Evolutionary conservation across 1,139 yeast species (phyloP), one percentile per base, ranked within the genome.

Genomic region (Pichia sp.): DNA sequence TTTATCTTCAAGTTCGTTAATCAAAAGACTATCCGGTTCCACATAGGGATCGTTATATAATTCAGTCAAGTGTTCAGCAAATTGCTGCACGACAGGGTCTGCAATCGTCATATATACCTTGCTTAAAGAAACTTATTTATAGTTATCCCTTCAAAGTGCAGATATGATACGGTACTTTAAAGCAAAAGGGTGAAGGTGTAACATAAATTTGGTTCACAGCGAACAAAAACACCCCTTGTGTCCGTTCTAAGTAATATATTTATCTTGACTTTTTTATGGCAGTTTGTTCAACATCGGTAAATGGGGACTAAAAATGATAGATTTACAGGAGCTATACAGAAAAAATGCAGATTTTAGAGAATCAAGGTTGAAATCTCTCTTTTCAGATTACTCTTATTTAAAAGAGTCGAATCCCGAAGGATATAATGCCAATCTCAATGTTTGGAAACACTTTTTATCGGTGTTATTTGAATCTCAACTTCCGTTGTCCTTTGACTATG

Each of bases 361-460:
- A 20, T 50, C 82, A 2, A 72, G 93, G 48, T 70, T 84, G 50
- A 74, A 76, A n/a, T 85, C 91, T 3, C 73, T 87, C 43, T 87
- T 82, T 64, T 79, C 87, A 12, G 80, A 86, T 66, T 86, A 85
- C 63, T 66, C 72, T 7, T 73, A 74, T 10, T 73, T 82, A 41
- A 73, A 75, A 61, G 78, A 75, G 9, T 63, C 77, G 27, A 87
- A 87, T 64, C 80, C 79, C 1, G 91, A 84, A 59, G 95, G 95
- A 1, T 86, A 74, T 61, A 80, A 75, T 42, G 93, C 93, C 29
- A 87, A 87, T 63, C 60, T 85, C n/a, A 67, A 69, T 2, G 86
- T 90, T 1, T 87, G 95, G 95, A 70, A 67, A 50, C 59, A 64
- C 3, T 68, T 73, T 4, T 63, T 78, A 14, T 46, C 56, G 7